Conservation (phyloP, 225 moss, liverwort and hornwort genomes). For the Marchantia paleacea region DNA sequence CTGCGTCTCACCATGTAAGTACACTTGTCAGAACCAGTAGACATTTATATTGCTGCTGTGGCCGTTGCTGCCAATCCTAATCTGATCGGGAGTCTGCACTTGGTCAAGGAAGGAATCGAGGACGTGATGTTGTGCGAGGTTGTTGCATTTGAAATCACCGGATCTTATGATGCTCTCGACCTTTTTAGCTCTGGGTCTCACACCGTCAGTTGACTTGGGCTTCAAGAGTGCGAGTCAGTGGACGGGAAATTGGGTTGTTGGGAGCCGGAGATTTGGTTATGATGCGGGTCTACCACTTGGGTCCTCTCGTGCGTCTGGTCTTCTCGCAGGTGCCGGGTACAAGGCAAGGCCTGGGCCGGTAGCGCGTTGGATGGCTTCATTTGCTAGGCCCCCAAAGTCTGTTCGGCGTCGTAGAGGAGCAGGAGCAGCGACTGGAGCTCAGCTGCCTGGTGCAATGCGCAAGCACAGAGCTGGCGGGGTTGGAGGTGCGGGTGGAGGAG, state of each 20-base stretch:
- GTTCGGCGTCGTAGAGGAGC: neutral
- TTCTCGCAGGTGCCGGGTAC: neutral
- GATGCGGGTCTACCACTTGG: neutral
- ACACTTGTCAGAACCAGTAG: too few species aligned
- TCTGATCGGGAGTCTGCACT: neutral
- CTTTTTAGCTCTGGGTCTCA: neutral
- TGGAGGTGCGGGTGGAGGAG: neutral
- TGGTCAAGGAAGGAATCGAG: neutral
- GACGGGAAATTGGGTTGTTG: neutral
- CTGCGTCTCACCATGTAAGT: too few species aligned
- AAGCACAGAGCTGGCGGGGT: neutral
- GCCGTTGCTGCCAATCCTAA: too few species aligned
- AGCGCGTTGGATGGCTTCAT: neutral
- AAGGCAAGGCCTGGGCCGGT: neutral
- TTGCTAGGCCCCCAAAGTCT: neutral
- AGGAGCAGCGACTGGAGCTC: neutral
- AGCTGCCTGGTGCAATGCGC: neutral
- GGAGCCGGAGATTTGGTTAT: neutral
- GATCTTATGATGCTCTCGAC: constrained; percentile 5
- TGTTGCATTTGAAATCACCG: neutral
- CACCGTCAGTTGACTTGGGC: neutral
- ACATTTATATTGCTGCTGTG: too few species aligned
- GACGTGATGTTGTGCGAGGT: neutral
- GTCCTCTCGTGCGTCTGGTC: neutral
- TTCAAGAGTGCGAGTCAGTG: neutral